These are phyloP conservation scores for Pelargonium citronellum DNA, from an alignment of 441 rosid genomes.

Conservation along the genomic window DNA sequence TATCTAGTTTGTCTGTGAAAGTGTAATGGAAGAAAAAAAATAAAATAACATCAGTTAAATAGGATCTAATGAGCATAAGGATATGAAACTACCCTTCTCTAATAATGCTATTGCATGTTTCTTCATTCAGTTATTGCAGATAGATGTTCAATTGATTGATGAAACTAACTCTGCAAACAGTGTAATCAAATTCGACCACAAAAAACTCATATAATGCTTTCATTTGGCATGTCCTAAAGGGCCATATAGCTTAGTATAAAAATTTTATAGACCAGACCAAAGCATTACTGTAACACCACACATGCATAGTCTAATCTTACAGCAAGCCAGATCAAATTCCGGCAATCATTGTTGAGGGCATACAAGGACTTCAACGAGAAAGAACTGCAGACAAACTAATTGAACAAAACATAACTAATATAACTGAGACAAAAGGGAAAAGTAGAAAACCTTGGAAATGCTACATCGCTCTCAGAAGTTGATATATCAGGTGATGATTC, in stretches of 20 bases:
- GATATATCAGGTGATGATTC: slow-evolving; percentile 86
- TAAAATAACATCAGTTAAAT: too few species aligned
- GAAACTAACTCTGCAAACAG: neutral
- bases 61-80: neutral
- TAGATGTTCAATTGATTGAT: neutral
- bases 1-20: neutral
- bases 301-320: neutral
- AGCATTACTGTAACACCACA: neutral
- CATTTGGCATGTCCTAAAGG: neutral
- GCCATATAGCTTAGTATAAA: neutral
- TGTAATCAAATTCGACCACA: neutral
- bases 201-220: neutral
- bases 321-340: neutral
- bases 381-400: neutral
- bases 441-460: slow-evolving; percentile 59
- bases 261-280: neutral
- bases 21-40: neutral
- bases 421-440: slow-evolving; percentile 18
- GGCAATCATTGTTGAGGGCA: neutral
- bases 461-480: slow-evolving; percentile 51
- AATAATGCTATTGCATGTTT: neutral
- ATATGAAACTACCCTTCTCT: neutral
- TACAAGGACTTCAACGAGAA: neutral
- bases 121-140: neutral
- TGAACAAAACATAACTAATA: neutral